Evolutionary conservation across 1,139 yeast genomes (phyloP).

Genomic region (Saccharomyces hybrid): DNA sequence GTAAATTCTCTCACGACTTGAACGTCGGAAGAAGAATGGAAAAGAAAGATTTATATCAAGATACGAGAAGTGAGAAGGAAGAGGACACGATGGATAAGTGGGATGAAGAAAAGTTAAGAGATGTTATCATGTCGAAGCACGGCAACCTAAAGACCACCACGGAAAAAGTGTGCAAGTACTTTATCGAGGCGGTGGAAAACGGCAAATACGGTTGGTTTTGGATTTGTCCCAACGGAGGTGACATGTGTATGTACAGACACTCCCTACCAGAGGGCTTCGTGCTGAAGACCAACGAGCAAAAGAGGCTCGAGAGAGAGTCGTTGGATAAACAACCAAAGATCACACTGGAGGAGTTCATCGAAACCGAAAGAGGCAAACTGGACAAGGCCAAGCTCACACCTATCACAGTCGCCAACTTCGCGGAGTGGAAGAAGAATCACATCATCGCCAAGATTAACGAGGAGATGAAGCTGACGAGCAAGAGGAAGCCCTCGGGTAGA

Average conservation of each 20-base stretch:
- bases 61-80: conserved; percentile 67
- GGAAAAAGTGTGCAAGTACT: conserved; percentile 86
- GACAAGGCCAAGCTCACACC: conserved; percentile 78
- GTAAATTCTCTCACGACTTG: conserved; percentile 92
- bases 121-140: conserved; percentile 81
- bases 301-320: conserved; percentile 79
- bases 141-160: conserved; percentile 94
- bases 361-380: conserved; percentile 81
- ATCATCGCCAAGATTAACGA: conserved; percentile 53
- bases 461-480: conserved; percentile 43
- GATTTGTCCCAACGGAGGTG: conserved; percentile 94
- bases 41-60: conserved; percentile 89
- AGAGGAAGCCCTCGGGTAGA: conserved; percentile 60
- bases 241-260: conserved; percentile 88
- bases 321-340: conserved; percentile 81
- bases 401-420: conserved; percentile 75
- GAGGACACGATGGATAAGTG: conserved; percentile 90
- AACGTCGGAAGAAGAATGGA: conserved; percentile 78
- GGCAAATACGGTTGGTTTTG: conserved; percentile 99
- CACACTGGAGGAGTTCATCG: conserved; percentile 91
- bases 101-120: conserved; percentile 92
- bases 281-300: conserved; percentile 92
- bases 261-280: conserved; percentile 97
- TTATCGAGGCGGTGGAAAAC: conserved; percentile 94
- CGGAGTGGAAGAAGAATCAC: conserved; percentile 74